phyloP scores from a whole-genome alignment of 805 yeast genomes.

The Allodekkera sacchari region DNA sequence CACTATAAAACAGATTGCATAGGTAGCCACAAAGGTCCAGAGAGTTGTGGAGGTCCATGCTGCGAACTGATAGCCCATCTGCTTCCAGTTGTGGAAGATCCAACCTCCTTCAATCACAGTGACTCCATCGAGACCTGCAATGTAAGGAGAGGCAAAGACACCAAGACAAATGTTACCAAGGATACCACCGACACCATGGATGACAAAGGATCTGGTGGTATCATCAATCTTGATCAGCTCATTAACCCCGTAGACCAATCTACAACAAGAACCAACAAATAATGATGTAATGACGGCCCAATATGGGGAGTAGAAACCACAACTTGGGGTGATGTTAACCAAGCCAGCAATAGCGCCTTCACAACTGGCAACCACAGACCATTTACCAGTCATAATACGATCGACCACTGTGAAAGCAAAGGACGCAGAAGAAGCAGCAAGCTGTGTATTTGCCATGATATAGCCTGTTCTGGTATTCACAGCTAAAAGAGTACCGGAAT shows the following conservation, averaged over 20 bases:
- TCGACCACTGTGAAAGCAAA: conserved; percentile 37
- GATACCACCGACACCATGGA: conserved; percentile 44
- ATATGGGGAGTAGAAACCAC: conserved; percentile 39
- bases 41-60: conserved; percentile 32
- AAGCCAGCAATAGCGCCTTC: conserved; percentile 39
- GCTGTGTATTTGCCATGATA: conserved; percentile 39
- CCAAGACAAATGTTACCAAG: conserved; percentile 35
- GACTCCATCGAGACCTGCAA: conserved; percentile 35
- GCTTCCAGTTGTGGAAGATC: conserved; percentile 37
- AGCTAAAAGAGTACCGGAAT: conserved; percentile 35
- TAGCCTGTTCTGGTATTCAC: conserved; percentile 36
- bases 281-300: conserved; percentile 35
- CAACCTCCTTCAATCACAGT: conserved; percentile 39
- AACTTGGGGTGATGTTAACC: conserved; percentile 39
- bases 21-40: conserved; percentile 39
- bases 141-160: conserved; percentile 35
- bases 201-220: conserved; percentile 34
- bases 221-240: conserved; percentile 37
- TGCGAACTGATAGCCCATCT: conserved; percentile 39
- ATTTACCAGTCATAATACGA: conserved; percentile 30
- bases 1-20: conserved; percentile 36
- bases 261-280: conserved; percentile 31
- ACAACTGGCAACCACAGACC: conserved; percentile 34
- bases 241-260: conserved; percentile 27
- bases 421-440: conserved; percentile 42